Evolutionary conservation across 345 rosid species (phyloP), one percentile per base, ranked within the genome.

Genomic region (Diplotaxis tenuifolia): DNA sequence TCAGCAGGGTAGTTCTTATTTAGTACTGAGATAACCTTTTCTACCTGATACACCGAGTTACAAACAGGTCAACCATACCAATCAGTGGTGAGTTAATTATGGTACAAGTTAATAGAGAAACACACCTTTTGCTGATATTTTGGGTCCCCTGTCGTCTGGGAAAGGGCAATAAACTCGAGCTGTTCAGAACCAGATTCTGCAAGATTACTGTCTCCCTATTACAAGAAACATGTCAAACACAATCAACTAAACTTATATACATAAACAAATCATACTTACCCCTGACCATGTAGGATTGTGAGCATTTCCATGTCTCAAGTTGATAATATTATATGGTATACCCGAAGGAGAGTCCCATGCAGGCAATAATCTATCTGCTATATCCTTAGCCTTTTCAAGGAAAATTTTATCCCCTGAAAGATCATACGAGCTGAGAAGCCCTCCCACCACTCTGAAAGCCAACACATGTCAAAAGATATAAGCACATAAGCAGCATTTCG

Each of bases 141-240:
- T 5, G 84, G 94, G 70, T 96, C 92, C 53, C 93, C 94, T 1
- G 97, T 92, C 81, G 97, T 90, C 73, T 92, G 98, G 62, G 98
- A 89, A 78, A 96, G 98, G 69, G 98, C 94, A 79, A 96, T 90
- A 75, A 96, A 96, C 76, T 96, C 99, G n/a, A 96, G 80, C 85
- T 92, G 98, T 75, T 96, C 99, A 4, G 99, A 89, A 60, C 96
- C 99, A 70, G 98, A 87, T 81, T 96, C 99, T 50, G 99, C 99
- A 71, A 96, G 96, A 73, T 92, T 92, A 81, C 97, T 96, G 45
- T 83, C 81, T 40, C 96, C 91, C 99, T 96, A 77, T 20, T 49
- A 71, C 78, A 66, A 27, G 73, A 76, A 68, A 53, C 25, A 78
- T 61, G 74, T 14, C 1, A 14, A 42, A 67, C 9, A 11, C 50